Evolutionary conservation across 805 yeast species (phyloP), one percentile per base, ranked within the genome.

Genomic region (Ogataea degrootiae): DNA sequence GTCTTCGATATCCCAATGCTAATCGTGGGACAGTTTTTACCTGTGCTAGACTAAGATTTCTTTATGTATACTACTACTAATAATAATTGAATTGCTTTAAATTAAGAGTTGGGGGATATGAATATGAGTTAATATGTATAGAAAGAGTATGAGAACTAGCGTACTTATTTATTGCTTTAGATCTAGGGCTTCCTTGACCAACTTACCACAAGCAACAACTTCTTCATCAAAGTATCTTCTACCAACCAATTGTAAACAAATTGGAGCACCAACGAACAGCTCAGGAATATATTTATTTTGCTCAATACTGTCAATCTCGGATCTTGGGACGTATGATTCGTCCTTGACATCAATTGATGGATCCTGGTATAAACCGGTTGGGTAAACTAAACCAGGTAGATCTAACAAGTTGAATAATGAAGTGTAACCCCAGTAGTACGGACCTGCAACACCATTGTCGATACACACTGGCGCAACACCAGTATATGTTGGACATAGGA

Each of bases 1-100:
- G 80, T 83, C 42, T 87, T 86, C 66, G 92, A 86, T 65, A 80
- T 87, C 42, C 95, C 96, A 7, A 82, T 87, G 87, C 70, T 87
- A 59, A 80, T 87, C 17, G 83, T 86, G 40, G 96, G 96, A 0
- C 92, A 87, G 60, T 85, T 86, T 58, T 61, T 86, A 39, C 94
- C 94, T 1, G 76, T 85, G 2, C 66, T 85, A 34, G 67, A 66
- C 47, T 58, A 43, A 42, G 19, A 22, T 14, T 8, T 11, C n/a
- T 38, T 19, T 15, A 8, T 34, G 4, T 15, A 21, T 44, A 26
- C 23, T 16, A 34, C 17, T 44, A 22, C 17, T 29, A 15, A 15
- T 34, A 15, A n/a, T 34, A 34, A 15, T 11, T 26, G 31, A 26
- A 3, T 26, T 11, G 31, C 9, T 26, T 9, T 8, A 8, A 26